These are phyloP conservation scores for Aspergillus biplanus DNA, from an alignment of 495 filamentous ascomycete genomes.

Conservation along the genomic window DNA sequence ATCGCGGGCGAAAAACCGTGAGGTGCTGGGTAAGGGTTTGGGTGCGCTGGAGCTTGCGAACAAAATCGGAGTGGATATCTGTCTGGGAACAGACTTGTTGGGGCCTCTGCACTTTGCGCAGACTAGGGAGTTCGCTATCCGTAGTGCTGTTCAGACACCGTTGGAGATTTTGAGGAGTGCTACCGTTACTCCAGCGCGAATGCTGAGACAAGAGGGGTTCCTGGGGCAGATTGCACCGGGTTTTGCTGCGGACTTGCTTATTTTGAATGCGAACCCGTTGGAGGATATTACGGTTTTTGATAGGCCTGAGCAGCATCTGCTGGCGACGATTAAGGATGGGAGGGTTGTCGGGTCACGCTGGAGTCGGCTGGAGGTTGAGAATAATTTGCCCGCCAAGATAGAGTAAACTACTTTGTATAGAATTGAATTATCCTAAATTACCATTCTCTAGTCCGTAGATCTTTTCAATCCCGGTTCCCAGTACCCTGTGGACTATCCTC, in stretches of 20 bases:
- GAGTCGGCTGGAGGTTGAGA: background rate
- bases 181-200: slow-evolving; percentile 54
- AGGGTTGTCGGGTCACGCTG: slow-evolving; percentile 29
- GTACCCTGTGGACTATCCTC: no score
- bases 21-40: slow-evolving; percentile 50
- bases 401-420: background rate
- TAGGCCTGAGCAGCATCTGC: slow-evolving; percentile 40
- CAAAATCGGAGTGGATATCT: slow-evolving; percentile 56
- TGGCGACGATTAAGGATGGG: slow-evolving; percentile 56
- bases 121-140: slow-evolving; percentile 53
- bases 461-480: no score
- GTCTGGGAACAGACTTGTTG: slow-evolving; percentile 60
- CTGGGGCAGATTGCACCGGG: slow-evolving; percentile 51
- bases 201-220: slow-evolving; percentile 44
- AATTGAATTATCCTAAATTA: background rate
- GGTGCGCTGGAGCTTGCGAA: slow-evolving; percentile 46
- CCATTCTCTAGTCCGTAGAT: no score
- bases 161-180: slow-evolving; percentile 53
- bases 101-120: slow-evolving; percentile 51
- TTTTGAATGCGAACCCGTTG: slow-evolving; percentile 51
- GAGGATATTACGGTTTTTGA: slow-evolving; percentile 56
- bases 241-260: slow-evolving; percentile 47
- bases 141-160: slow-evolving; percentile 45
- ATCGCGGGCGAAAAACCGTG: slow-evolving; percentile 46
- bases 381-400: background rate